Base-by-base conservation (phyloP, 768 basidiomycete genomes). In the Phaffia australis region DNA sequence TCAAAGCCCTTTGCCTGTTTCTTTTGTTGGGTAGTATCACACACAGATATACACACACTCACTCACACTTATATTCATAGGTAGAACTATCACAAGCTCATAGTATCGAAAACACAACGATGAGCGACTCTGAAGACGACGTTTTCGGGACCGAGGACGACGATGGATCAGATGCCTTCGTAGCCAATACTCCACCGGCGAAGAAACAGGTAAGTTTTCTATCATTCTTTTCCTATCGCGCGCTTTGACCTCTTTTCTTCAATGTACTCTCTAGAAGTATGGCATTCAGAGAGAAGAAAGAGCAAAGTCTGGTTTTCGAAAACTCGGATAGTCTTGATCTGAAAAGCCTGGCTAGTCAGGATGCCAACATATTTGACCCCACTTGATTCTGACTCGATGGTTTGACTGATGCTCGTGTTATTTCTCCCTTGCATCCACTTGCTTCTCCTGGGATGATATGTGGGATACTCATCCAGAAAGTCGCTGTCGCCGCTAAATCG, bases 111-210 rank as follows among this genome's bases (percentile, higher is more conserved):
- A 4, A 27, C 8, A 5, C 51, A 21, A 52, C 51, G n/a, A 60
- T 60, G 59, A 60, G 59, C 47, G 59, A 60, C 59, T 48, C 59
- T 23, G 59, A 60, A 27, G 47, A 46, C 15, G 59, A 60, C 59
- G 59, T 29, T 7, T 60, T 60, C 59, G 35, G 11, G 35, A 60
- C 48, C 32, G 59, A 60, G 23, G 59, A 60, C 59, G 59, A 49
- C n/a, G 50, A 49, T 49, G 58, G 42, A 1, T 48, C 46, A 25
- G 59, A 60, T 8, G 59, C 19, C 6, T 60, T 48, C 42, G 59
- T 46, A 8, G 42, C 7, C 46, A 60, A 49, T 46, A 27, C 59
- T 7, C 23, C 56, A 49, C 46, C 59, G 27, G 48, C 27, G 42
- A 60, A 60, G 59, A 29, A 27, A 27, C 19, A 66, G 50, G 59